Evolutionary conservation across 176 grass and related monocot species (phyloP).

Genomic region (Hordeum vulgare): DNA sequence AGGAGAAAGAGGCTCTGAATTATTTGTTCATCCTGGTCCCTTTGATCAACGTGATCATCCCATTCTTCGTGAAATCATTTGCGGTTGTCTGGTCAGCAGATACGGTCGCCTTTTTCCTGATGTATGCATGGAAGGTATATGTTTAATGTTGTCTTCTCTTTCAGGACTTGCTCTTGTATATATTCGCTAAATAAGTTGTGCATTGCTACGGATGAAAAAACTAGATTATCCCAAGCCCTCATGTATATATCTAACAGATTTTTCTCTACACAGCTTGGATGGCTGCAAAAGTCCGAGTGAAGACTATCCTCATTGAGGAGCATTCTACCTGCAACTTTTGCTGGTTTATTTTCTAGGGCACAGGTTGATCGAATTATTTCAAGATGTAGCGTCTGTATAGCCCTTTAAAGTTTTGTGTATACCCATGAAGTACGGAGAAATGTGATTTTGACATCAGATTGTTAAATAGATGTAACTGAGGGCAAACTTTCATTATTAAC

Average conservation of each 20-base stretch:
- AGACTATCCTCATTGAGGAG: background rate
- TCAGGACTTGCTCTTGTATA: background rate
- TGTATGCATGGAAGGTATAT: conserved; percentile 97
- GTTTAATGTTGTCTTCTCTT: background rate
- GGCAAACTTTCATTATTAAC: background rate
- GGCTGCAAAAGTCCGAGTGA: conserved; percentile 69
- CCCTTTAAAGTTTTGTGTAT: conserved; percentile 2
- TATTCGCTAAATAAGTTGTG: background rate
- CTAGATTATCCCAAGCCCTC: background rate
- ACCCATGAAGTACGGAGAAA: background rate
- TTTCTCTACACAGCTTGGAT: conserved; percentile 63
- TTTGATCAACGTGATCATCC: conserved; percentile 76
- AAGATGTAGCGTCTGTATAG: background rate
- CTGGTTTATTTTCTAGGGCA: background rate
- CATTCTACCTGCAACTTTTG: background rate
- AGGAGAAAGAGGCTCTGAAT: conserved; percentile 99
- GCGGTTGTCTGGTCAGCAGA: conserved; percentile 93
- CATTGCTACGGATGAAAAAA: background rate
- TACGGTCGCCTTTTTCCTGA: conserved; percentile 70
- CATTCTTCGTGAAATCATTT: conserved; percentile 87
- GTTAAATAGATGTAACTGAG: background rate
- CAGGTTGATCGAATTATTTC: background rate
- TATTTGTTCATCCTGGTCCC: conserved; percentile 91
- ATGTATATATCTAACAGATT: background rate
- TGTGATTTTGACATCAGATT: background rate